Percentiles rank a stretch among this genome's conserved stretches.
phyloP scores from a whole-genome alignment of 495 filamentous ascomycete species.

The Friedmanniomyces endolithicus region DNA sequence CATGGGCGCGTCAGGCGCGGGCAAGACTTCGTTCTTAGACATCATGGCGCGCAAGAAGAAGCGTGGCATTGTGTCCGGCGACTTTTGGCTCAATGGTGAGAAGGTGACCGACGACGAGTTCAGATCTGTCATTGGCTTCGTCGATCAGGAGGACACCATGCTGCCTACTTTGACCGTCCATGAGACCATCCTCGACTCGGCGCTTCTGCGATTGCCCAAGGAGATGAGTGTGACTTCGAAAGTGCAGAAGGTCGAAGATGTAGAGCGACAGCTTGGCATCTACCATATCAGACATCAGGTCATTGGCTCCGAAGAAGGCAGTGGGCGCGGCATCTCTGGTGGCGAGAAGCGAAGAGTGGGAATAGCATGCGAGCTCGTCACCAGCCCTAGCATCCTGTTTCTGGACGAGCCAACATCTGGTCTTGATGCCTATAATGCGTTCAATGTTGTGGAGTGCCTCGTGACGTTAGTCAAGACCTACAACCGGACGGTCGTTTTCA shows the following conservation, averaged over 20 bases:
- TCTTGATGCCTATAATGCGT: slow-evolving; percentile 89
- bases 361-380: slow-evolving; percentile 95
- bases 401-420: slow-evolving; percentile 95
- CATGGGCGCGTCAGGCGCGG: slow-evolving; percentile 95
- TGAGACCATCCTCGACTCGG: slow-evolving; percentile 92
- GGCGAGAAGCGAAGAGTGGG: slow-evolving; percentile 93
- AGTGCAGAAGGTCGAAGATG: slow-evolving; percentile 78
- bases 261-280: slow-evolving; percentile 91
- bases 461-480: slow-evolving; percentile 92
- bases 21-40: slow-evolving; percentile 95
- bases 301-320: slow-evolving; percentile 96
- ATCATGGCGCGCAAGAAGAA: slow-evolving; percentile 98
- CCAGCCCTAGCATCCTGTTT: slow-evolving; percentile 93
- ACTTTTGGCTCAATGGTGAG: slow-evolving; percentile 92
- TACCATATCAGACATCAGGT: slow-evolving; percentile 81
- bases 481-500: slow-evolving; percentile 93
- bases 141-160: slow-evolving; percentile 98
- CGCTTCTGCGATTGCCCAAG: slow-evolving; percentile 72
- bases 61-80: slow-evolving; percentile 60
- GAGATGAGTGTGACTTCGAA: slow-evolving; percentile 82
- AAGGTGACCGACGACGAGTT: slow-evolving; percentile 76
- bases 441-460: slow-evolving; percentile 92
- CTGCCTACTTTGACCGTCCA: slow-evolving; percentile 93
- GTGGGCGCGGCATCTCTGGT: slow-evolving; percentile 86
- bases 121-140: slow-evolving; percentile 84